Evolutionary conservation across 139 green algal genomes (phyloP), one percentile per base, ranked within the genome.

Genomic region (Chlorella sp.): DNA sequence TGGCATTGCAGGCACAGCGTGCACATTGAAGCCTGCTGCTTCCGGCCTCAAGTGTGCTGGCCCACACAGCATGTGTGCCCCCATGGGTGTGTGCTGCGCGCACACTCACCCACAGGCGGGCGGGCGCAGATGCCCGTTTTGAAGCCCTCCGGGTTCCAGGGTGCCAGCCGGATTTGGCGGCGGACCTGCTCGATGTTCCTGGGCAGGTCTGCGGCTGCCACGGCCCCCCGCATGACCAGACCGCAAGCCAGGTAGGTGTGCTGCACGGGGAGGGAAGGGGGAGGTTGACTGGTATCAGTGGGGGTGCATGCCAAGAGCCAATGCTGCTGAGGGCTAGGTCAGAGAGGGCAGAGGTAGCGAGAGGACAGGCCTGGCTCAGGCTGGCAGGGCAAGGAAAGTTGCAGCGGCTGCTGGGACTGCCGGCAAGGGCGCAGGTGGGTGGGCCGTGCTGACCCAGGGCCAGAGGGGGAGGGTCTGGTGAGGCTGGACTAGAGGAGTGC

Each of bases 111-210:
- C 81, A 96, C 94, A 26, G 95, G 96, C 0, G 96, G 94, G 53
- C 89, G 90, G 82, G 57, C 90, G 91, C 95, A 97, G 57, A 97
- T 91, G 42, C 94, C 95, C 32, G 96, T 91, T 91, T 97, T 97
- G 92, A 97, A 97, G 1, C 92, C 94, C 85, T 98, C 95, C 66
- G 75, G 85, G 90, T 97, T 97, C 96, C 96, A 98, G 91, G 95
- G 93, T 36, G 94, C 95, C 93, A 98, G 96, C 19, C 86, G 84
- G 64, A 97, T 85, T 15, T 85, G 91, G 37, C 92, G 90, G 81
- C 91, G 92, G 39, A 98, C 78, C 24, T 92, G 86, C 0, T 92
- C 91, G 22, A 97, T 87, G 92, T 96, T 96, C 39, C 96, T 91
- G 71, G 95, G 94, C 68, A 97, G 91, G 91, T 98, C 96, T 2